phyloP scores from a whole-genome alignment of 352 stramenopile genomes.

The Pythium phragmiticola region DNA sequence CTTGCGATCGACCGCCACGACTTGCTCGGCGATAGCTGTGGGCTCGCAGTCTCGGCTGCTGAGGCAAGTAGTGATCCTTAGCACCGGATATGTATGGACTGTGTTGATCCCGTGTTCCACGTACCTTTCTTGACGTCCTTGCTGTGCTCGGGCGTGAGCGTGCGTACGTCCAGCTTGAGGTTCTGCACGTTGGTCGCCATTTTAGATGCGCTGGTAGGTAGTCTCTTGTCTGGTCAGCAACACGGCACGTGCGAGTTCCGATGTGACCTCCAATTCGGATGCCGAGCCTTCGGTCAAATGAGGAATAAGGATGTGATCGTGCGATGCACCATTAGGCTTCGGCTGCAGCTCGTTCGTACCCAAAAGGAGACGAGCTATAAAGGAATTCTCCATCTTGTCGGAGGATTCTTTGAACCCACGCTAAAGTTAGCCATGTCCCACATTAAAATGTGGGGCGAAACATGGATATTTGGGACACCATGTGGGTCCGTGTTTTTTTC shows the following conservation, averaged over 20 bases:
- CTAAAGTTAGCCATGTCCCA: conserved; percentile 32
- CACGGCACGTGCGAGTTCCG: not conserved
- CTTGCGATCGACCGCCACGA: conserved; percentile 51
- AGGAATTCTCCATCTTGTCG: conserved; percentile 1
- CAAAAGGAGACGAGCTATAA: not conserved
- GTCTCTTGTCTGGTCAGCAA: not conserved
- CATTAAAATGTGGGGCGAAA: conserved; percentile 9
- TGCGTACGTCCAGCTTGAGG: conserved; percentile 27
- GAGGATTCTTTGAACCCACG: not conserved
- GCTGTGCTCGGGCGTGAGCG: conserved; percentile 20
- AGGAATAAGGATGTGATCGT: not conserved
- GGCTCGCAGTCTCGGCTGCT: conserved; percentile 9
- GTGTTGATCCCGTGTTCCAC: not conserved
- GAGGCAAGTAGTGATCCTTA: not conserved
- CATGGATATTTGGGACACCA: not conserved
- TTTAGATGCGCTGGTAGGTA: not conserved
- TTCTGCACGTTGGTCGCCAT: conserved; percentile 17
- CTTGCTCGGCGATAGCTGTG: conserved; percentile 39
- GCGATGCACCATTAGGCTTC: not conserved
- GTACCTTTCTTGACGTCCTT: conserved; percentile 30
- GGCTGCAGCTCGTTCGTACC: not conserved
- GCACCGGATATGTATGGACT: not conserved
- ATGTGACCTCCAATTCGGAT: not conserved
- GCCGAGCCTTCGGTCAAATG: not conserved
- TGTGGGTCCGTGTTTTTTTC: not conserved